Evolutionary conservation across 805 yeast genomes (phyloP).

Genomic region (Phaffomyces thermotolerans): DNA sequence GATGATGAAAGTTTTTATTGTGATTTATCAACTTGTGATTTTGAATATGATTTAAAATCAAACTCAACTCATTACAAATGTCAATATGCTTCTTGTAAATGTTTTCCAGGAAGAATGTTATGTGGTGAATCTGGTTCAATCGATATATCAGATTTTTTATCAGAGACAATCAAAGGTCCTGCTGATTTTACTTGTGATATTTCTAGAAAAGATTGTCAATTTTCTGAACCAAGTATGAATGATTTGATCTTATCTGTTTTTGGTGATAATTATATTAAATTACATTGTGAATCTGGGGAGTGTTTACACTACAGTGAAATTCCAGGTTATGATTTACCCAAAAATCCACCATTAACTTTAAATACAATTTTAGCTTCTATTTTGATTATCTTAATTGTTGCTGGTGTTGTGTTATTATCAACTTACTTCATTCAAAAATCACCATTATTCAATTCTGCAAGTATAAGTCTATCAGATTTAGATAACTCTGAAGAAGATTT

Average conservation of each 20-base stretch:
- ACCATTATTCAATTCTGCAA: slow-evolving; percentile 44
- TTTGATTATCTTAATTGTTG: slow-evolving; percentile 33
- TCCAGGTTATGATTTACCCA: slow-evolving; percentile 80
- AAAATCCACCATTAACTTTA: slow-evolving; percentile 33
- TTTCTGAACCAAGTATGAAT: slow-evolving; percentile 95
- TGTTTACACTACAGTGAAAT: slow-evolving; percentile 88
- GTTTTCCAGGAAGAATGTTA: slow-evolving; percentile 86
- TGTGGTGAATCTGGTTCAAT: slow-evolving; percentile 94
- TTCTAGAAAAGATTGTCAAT: slow-evolving; percentile 52
- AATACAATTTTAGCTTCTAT: slow-evolving; percentile 41
- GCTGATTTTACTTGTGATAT: slow-evolving; percentile 85
- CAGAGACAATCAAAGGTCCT: slow-evolving; percentile 87
- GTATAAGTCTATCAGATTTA: slow-evolving; percentile 20
- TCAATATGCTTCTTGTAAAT: slow-evolving; percentile 71
- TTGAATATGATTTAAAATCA: slow-evolving; percentile 49
- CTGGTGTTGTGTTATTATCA: slow-evolving; percentile 32
- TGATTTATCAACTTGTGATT: slow-evolving; percentile 67
- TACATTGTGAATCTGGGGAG: slow-evolving; percentile 80
- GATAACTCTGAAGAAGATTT: slow-evolving; percentile 29
- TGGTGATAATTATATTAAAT: slow-evolving; percentile 87
- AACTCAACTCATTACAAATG: slow-evolving; percentile 77
- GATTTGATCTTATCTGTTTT: slow-evolving; percentile 83
- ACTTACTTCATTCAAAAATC: slow-evolving; percentile 48
- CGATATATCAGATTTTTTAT: slow-evolving; percentile 86
- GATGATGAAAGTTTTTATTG: slow-evolving; percentile 64